Base-by-base conservation (phyloP, 1,139 yeast genomes). In the Protomyces inundatus region DNA sequence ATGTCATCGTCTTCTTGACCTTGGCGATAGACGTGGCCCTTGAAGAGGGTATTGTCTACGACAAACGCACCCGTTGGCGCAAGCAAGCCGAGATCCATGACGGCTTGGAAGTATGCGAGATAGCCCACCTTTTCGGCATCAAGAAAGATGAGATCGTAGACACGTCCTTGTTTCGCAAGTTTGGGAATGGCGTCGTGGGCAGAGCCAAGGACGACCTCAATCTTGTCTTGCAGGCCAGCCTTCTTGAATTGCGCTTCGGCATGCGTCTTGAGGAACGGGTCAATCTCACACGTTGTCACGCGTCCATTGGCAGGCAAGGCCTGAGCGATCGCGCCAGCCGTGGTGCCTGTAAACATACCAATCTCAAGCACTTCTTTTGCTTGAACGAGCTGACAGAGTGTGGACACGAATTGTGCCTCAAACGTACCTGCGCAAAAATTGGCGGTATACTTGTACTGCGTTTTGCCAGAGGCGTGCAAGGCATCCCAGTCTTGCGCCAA, bases 111-210 rank as follows among this genome's bases (percentile, higher is more conserved):
- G 56, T 61, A 61, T 10, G 55, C 61, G 12, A 45, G 61, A 39
- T 61, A 61, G 16, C 64, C 64, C 32, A 59, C 50, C 64, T 61
- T 61, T 40, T 61, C 64, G n/a, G 64, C 64, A 51, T 61, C 64
- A n/a, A 61, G 30, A 34, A 61, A 61, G 53, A 61, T 61, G 40
- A 61, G 30, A 40, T 61, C 64, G 33, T 35, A 61, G 6, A 50
- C 48, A 51, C 54, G 40, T 12, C 64, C 64, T 4, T 50, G 48
- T 50, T 60, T 60, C 6, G 64, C 64, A 23, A 60, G 52, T 36
- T 42, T 14, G 10, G 64, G 58, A 14, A 60, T 35, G 23, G 64
- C 42, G 40, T 60, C 64, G 16, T 60, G 64, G 12, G 64, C 64
- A 30, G 64, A 54, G 6, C 58, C 64, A 10, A 60, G 48, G 7